Percentiles rank a stretch among this genome's conserved stretches.
Evolutionary conservation across 1,284 basidiomycete genomes (phyloP).

Genomic region (Irpex sp.): DNA sequence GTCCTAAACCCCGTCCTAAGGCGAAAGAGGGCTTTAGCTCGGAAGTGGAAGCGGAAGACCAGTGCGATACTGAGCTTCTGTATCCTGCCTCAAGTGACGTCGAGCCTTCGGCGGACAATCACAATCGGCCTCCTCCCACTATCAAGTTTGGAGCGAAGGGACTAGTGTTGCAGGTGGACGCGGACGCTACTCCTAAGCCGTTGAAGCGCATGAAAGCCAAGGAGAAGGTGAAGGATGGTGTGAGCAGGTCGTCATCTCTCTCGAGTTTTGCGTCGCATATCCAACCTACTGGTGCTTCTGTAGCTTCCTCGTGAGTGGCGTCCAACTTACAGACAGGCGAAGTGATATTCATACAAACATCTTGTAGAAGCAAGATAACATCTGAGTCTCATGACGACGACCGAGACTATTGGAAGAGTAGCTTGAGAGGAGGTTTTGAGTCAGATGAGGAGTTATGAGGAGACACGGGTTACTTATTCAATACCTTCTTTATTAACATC

Average conservation of each 20-base stretch:
- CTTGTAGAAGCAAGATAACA: neutral
- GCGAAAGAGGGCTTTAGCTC: neutral
- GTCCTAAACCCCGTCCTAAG: neutral
- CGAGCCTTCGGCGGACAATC: neutral
- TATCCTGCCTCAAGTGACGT: neutral
- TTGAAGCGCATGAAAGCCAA: neutral
- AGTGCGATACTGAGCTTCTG: neutral
- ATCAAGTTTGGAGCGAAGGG: neutral
- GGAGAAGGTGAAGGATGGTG: neutral
- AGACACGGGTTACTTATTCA: neutral
- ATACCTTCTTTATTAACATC: neutral
- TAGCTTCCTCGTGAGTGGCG: neutral
- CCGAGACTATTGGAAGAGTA: neutral
- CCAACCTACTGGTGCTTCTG: neutral
- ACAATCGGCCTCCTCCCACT: neutral
- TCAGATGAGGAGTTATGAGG: neutral
- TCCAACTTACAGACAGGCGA: too few species aligned
- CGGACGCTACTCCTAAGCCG: neutral
- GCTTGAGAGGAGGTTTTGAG: neutral
- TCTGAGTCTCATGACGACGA: neutral
- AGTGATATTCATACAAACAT: too few species aligned
- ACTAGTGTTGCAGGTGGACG: neutral
- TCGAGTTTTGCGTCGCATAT: neutral
- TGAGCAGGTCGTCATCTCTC: neutral
- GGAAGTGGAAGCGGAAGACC: neutral